Percentiles rank a stretch among this genome's conserved stretches.
Conservation (phyloP, 345 rosid species). For the Boechera retrofracta region DNA sequence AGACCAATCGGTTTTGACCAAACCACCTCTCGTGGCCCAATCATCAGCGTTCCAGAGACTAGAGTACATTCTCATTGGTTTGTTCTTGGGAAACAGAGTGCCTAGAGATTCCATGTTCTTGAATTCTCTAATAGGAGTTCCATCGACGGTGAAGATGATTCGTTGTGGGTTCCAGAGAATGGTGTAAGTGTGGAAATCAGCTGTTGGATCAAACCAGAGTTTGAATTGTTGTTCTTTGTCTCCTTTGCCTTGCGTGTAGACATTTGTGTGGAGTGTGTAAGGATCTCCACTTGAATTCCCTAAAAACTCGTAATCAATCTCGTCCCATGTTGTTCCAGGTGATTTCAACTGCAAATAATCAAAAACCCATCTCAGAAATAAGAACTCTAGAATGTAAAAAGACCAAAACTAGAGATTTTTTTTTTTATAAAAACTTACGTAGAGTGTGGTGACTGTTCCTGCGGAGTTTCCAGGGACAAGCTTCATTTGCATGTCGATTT, state of each 20-base stretch:
- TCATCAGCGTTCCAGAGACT: slow-evolving; percentile 71
- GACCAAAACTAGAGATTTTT: not conserved
- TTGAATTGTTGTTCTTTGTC: slow-evolving; percentile 69
- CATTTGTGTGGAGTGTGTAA: slow-evolving; percentile 68
- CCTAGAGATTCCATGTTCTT: slow-evolving; percentile 60
- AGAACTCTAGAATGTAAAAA: not conserved
- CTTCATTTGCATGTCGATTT: slow-evolving; percentile 61
- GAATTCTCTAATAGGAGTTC: slow-evolving; percentile 66
- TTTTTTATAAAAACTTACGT: slow-evolving; percentile 42
- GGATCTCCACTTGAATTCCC: slow-evolving; percentile 73
- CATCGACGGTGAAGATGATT: slow-evolving; percentile 64
- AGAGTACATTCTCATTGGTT: slow-evolving; percentile 62
- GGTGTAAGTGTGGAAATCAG: slow-evolving; percentile 65
- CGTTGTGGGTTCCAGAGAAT: slow-evolving; percentile 66
- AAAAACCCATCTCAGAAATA: slow-evolving; percentile 1
- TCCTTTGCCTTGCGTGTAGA: slow-evolving; percentile 63
- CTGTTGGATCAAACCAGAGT: slow-evolving; percentile 69
- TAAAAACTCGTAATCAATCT: slow-evolving; percentile 67
- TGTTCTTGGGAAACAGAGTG: slow-evolving; percentile 57
- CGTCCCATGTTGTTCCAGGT: slow-evolving; percentile 72
- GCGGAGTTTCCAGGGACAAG: slow-evolving; percentile 69
- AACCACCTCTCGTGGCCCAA: slow-evolving; percentile 72
- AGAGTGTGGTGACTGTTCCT: slow-evolving; percentile 64
- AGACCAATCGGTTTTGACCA: slow-evolving; percentile 65
- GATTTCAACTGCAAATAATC: slow-evolving; percentile 53